Percentiles rank a stretch among this genome's conserved stretches.
Conservation (phyloP, 1,139 yeast genomes). For the Hemisphaericaspora subhashii region DNA sequence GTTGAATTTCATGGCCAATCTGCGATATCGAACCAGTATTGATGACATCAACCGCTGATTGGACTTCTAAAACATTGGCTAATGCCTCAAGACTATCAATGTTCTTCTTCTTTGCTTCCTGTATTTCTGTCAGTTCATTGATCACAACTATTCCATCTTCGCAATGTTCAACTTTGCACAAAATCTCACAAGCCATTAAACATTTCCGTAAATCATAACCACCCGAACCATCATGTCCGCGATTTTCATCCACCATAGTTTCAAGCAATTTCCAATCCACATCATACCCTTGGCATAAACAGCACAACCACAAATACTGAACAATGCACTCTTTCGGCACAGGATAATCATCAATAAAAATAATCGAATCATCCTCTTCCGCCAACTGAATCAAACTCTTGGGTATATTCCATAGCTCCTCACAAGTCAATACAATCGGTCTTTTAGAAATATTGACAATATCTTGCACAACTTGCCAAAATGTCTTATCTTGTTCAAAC, state of each 20-base stretch:
- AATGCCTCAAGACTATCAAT: conserved; percentile 11
- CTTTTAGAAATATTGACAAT: conserved; percentile 67
- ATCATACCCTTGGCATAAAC: conserved; percentile 35
- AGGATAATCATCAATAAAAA: conserved; percentile 25
- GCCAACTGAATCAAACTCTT: conserved; percentile 48
- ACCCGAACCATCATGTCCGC: conserved; percentile 21
- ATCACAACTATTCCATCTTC: conserved; percentile 2
- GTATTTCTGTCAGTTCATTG: neutral
- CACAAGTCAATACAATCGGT: conserved; percentile 79
- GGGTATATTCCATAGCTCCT: conserved; percentile 57
- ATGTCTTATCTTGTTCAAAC: conserved; percentile 75
- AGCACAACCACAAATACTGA: conserved; percentile 44
- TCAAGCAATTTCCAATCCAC: conserved; percentile 35
- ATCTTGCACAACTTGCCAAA: conserved; percentile 75
- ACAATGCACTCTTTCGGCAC: conserved; percentile 22
- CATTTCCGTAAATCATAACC: conserved; percentile 56
- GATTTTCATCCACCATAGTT: conserved; percentile 26
- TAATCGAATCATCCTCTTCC: conserved; percentile 37
- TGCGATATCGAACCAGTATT: conserved; percentile 32
- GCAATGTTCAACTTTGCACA: conserved; percentile 37
- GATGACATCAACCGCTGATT: conserved; percentile 43
- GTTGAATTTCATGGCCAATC: conserved; percentile 33
- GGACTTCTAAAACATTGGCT: conserved; percentile 26
- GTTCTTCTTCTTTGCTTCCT: neutral
- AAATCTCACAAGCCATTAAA: conserved; percentile 55